phyloP scores from a whole-genome alignment of 805 yeast species.

The Yarrowia divulgata region DNA sequence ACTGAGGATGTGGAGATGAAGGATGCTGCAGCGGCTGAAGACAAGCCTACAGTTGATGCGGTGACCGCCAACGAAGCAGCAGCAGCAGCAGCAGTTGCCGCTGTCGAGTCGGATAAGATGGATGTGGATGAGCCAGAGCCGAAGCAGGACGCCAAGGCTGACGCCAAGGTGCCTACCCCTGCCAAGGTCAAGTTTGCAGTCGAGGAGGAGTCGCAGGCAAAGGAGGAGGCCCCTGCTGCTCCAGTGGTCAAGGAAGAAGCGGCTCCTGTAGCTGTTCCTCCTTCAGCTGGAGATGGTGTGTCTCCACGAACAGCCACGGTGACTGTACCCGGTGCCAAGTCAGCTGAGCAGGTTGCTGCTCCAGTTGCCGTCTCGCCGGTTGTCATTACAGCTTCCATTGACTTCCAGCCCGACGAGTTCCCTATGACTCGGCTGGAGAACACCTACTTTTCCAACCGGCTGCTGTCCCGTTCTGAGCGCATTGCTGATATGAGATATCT shows the following conservation, averaged over 20 bases:
- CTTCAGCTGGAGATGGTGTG: not conserved
- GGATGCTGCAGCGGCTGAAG: not conserved
- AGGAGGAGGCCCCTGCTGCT: not conserved
- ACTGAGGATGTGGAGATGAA: conserved; percentile 10
- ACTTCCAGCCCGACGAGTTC: conserved; percentile 14
- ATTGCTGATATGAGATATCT: conserved; percentile 26
- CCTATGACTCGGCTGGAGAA: conserved; percentile 31
- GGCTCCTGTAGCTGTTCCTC: no score
- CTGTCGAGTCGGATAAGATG: conserved; percentile 10
- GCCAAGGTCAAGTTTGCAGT: conserved; percentile 11
- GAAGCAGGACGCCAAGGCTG: not conserved
- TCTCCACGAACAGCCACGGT: not conserved
- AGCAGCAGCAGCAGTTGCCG: conserved; percentile 20
- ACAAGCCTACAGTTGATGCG: not conserved
- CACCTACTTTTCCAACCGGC: conserved; percentile 19
- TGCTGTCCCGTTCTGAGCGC: not conserved
- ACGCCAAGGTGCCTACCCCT: not conserved
- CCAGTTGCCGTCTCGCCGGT: conserved; percentile 10
- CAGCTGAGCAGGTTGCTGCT: not conserved
- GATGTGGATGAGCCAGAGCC: conserved; percentile 7
- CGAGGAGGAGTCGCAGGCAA: not conserved
- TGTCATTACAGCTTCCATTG: not conserved
- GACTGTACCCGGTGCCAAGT: not conserved
- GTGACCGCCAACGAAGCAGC: conserved; percentile 4
- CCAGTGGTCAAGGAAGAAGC: not conserved